phyloP scores from a whole-genome alignment of 2,329 filamentous ascomycete genomes.

The Diaporthe sp. region DNA sequence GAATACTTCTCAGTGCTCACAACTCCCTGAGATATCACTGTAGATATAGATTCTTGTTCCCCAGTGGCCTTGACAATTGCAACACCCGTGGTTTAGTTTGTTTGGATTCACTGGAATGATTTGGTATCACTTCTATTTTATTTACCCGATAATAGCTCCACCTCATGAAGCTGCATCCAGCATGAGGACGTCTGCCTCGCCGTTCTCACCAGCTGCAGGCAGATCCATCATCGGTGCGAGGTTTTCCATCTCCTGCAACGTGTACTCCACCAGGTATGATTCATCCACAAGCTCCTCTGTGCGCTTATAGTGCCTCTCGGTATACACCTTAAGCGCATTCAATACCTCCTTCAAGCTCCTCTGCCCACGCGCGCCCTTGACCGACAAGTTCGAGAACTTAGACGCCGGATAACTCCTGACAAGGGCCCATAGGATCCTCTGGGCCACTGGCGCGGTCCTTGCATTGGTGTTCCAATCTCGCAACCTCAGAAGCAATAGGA shows the following conservation, averaged over 20 bases:
- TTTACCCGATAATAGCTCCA: background rate
- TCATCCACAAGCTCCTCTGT: constrained; percentile 93
- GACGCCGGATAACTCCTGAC: constrained; percentile 85
- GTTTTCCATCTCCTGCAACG: constrained; percentile 91
- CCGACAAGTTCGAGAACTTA: constrained; percentile 78
- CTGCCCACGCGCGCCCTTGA: constrained; percentile 68
- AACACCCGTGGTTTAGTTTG: too few relatives aligned
- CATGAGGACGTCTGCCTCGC: constrained; percentile 46
- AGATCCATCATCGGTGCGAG: constrained; percentile 60
- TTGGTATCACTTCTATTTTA: constrained; percentile 22
- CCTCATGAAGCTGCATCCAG: constrained; percentile 41
- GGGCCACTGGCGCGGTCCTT: constrained; percentile 84
- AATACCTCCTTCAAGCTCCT: constrained; percentile 85
- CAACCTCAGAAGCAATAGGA: constrained; percentile 81
- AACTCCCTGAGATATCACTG: background rate
- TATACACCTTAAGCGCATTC: constrained; percentile 89
- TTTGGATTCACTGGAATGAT: background rate
- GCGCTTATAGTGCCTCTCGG: constrained; percentile 90
- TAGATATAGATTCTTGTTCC: background rate
- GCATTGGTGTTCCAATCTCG: constrained; percentile 99
- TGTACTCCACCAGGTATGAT: constrained; percentile 94
- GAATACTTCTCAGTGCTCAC: too few relatives aligned
- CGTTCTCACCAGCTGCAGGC: constrained; percentile 33
- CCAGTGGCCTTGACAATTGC: background rate
- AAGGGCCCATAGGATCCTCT: constrained; percentile 84